Evolutionary conservation across 371 early-diverging fungal species (phyloP), one percentile per base, ranked within the genome.

Genomic region (Funneliformis caledonium): DNA sequence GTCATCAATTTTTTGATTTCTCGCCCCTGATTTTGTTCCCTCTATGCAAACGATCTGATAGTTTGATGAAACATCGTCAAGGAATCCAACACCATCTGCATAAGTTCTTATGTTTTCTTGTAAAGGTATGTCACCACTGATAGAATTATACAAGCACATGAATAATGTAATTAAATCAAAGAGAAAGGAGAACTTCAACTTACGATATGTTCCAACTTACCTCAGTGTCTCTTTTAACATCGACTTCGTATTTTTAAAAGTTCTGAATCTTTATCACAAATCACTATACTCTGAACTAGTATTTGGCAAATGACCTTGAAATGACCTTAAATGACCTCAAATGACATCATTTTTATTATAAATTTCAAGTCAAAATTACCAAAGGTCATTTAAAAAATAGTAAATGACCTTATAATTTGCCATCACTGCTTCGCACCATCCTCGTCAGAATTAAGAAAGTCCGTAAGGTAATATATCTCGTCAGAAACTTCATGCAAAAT

Each of bases 401-500:
- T 26, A 26, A 26, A 26, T 26, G 26, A 26, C 26, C 26, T 26
- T 26, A 26, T 26, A 26, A 26, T 26, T 26, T 26, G 26, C 26
- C 26, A 26, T 26, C 26, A 26, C 0, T 26, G n/a, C 43, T 59
- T 75, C 48, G 14, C 48, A n/a, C 33, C 72, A 72, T n/a, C 52
- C 72, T 45, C 42, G 60, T 75, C 43, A 59, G 56, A 7, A 60
- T 75, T 75, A 60, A 75, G 60, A 19, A 75, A 75, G 31, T n/a
- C 22, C 11, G 22, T 42, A 37, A 74, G 61, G 42, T 59, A 75
- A 59, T 75, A 60, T 43, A 76, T 76, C 43, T 62, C 45, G 4
- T 76, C 61, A 48, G 61, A 76, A 62, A 76, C 61, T 76, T 76
- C 22, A 48, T 76, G 76, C 14, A 74, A 43, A 74, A 75, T 37